Evolutionary conservation across 805 yeast genomes (phyloP), one percentile per base, ranked within the genome.

Genomic region (Maudiozyma serrabonitensis): DNA sequence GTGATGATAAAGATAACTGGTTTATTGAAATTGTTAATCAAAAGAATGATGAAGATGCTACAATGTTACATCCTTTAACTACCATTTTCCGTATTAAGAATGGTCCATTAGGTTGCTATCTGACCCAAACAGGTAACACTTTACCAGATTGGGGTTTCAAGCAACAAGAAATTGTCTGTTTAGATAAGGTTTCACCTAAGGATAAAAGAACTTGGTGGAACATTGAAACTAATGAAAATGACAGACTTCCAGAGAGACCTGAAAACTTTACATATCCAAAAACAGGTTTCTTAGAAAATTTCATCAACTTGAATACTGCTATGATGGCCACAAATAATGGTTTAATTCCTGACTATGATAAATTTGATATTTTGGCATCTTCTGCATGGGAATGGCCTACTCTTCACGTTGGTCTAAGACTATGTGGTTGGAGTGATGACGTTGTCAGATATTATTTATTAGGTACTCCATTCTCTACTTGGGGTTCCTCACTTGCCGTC

Each of bases 271-370:
- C 53, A 43, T 66, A 82, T 61, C 95, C 95, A 65, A 82, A 75
- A 61, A 81, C 91, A n/a, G 76, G 75, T 56, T 86, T 86, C 68
- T 71, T 84, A 69, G 82, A 82, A 56, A 90, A 84, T 66, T 86
- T 86, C 53, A 66, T 86, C 48, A 84, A 82, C 62, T 70, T 86
- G 59, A 86, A 86, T 62, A 74, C 82, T 60, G 95, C 91, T 2
- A 86, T 85, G 93, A 84, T 85, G 93, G 88, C 91, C n/a, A 82
- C 91, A n/a, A 86, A 86, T 64, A 86, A 85, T 59, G 95, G 90
- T 0, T 75, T 86, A 62, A 75, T 86, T 47, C 90, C 93, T 23
- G 93, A 84, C 58, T 66, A 75, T 3, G 93, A 86, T 56, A 85
- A 84, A 60, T 76, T 72, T 53, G 95, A 86, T 64, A 76, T 75